A percentile compares a stretch with the other conserved stretches of the same genome.
These are phyloP conservation scores for Hypoxylon subgilvum DNA, from an alignment of 495 filamentous ascomycete genomes.

Conservation along the genomic window DNA sequence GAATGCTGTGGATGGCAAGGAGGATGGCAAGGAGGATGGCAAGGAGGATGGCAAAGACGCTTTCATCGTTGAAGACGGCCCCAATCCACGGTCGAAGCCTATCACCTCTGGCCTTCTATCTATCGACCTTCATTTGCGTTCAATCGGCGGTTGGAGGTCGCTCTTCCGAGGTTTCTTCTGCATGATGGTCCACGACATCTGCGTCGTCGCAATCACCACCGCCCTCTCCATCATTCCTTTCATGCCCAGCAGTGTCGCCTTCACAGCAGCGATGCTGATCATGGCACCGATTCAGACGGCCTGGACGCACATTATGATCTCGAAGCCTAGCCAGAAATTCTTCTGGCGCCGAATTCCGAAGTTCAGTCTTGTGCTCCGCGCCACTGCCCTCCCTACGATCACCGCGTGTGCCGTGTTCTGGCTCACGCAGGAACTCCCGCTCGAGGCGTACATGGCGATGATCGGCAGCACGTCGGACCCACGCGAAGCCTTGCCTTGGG, in stretches of 20 bases:
- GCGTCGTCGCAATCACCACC: neutral
- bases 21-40: no score
- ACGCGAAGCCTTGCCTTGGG: neutral
- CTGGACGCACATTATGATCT: conserved; percentile 29
- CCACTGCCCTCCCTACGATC: conserved; percentile 6
- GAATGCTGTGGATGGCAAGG: neutral
- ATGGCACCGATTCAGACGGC: conserved; percentile 1
- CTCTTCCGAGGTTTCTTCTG: conserved; percentile 19
- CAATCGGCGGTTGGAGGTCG: conserved; percentile 12
- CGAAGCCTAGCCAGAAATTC: conserved; percentile 3
- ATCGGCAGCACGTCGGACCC: neutral
- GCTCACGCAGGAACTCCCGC: neutral
- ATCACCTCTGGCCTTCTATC: conserved; percentile 47
- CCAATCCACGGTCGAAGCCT: conserved; percentile 23
- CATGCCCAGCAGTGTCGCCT: neutral
- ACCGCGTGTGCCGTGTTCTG: neutral
- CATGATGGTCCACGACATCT: neutral
- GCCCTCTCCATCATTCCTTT: conserved; percentile 3
- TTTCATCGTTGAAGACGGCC: conserved; percentile 5
- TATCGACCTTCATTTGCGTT: conserved; percentile 40
- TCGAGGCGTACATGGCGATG: neutral
- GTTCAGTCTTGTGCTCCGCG: conserved; percentile 12
- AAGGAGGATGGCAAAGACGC: neutral
- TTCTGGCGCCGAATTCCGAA: conserved; percentile 20
- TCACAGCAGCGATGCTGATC: conserved; percentile 5